Percentiles rank a stretch among this genome's conserved stretches.
These are phyloP conservation scores for Serendipita indica DNA, from an alignment of 768 basidiomycete species.

Conservation along the genomic window DNA sequence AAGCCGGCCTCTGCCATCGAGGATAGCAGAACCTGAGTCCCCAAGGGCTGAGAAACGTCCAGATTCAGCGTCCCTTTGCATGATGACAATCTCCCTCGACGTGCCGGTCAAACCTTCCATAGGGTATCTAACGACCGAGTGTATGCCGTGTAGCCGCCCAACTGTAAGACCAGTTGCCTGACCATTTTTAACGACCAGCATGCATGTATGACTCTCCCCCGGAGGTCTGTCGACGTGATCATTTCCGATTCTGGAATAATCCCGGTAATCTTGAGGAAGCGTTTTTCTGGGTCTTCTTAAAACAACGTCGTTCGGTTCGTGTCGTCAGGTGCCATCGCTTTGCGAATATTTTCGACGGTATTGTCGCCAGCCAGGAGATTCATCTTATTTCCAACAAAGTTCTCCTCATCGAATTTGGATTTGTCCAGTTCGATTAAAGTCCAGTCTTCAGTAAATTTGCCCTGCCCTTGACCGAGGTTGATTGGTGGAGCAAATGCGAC, in stretches of 20 bases:
- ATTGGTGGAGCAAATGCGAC: slow-evolving; percentile 8
- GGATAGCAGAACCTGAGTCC: slow-evolving; percentile 27
- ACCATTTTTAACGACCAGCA: slow-evolving; percentile 26
- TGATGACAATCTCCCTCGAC: slow-evolving; percentile 23
- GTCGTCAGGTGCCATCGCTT: slow-evolving; percentile 15
- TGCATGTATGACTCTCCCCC: slow-evolving; percentile 21
- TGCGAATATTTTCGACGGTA: slow-evolving; percentile 10
- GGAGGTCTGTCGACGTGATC: slow-evolving; percentile 20
- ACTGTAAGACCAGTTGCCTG: slow-evolving; percentile 25
- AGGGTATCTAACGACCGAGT: slow-evolving; percentile 24
- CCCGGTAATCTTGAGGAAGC: slow-evolving; percentile 22
- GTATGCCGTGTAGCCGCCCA: slow-evolving; percentile 23
- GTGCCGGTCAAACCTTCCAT: slow-evolving; percentile 14
- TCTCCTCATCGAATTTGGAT: slow-evolving; percentile 16
- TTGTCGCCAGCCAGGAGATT: slow-evolving; percentile 14
- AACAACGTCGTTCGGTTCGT: slow-evolving; percentile 12
- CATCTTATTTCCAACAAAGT: slow-evolving; percentile 19
- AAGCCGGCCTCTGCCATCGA: slow-evolving; percentile 23
- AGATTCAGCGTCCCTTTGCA: slow-evolving; percentile 20
- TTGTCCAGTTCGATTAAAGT: slow-evolving; percentile 20
- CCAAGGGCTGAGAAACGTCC: slow-evolving; percentile 24
- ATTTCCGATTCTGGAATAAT: slow-evolving; percentile 24
- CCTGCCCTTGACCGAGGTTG: neutral
- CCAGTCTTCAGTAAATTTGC: slow-evolving; percentile 13
- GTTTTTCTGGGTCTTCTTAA: slow-evolving; percentile 23